Evolutionary conservation across 805 yeast species (phyloP).

Genomic region (Pichia pseudocactophila): DNA sequence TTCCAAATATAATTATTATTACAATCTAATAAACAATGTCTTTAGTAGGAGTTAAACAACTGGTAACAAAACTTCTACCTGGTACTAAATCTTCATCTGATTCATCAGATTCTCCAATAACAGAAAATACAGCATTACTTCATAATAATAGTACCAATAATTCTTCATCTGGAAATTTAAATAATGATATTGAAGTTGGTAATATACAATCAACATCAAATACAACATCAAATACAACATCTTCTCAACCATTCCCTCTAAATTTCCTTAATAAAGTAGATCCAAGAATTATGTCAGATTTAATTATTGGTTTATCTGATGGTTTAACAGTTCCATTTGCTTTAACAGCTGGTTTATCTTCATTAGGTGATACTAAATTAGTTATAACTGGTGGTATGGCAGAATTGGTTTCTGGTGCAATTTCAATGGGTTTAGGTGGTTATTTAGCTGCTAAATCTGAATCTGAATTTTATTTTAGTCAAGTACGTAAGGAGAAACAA

Average conservation of each 20-base stretch:
- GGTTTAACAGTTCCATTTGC: constrained; percentile 99
- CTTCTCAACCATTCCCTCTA: not conserved
- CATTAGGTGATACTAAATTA: constrained; percentile 79
- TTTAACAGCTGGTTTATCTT: constrained; percentile 88
- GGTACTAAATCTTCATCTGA: not conserved
- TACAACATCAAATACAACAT: not conserved
- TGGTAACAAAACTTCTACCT: not conserved
- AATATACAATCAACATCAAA: not conserved
- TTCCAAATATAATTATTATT: too few relatives aligned
- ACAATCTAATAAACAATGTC: constrained; percentile 1
- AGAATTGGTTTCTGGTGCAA: constrained; percentile 93
- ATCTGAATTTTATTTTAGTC: constrained; percentile 61
- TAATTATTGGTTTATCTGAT: constrained; percentile 88
- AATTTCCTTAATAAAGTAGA: constrained; percentile 47
- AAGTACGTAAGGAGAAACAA: constrained; percentile 62
- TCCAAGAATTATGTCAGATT: constrained; percentile 91
- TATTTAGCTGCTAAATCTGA: constrained; percentile 91
- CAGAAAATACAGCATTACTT: constrained; percentile 2
- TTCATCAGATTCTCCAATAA: not conserved
- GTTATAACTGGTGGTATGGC: constrained; percentile 98
- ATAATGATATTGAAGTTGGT: constrained; percentile 5
- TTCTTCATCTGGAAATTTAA: too few relatives aligned
- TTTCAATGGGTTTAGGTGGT: constrained; percentile 97
- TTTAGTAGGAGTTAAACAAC: constrained; percentile 4
- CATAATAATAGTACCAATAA: not conserved